A percentile compares a stretch with the other conserved stretches of the same genome.
Conservation (phyloP, 169 alveolate genomes). For the Cryptosporidium ubiquitum region DNA sequence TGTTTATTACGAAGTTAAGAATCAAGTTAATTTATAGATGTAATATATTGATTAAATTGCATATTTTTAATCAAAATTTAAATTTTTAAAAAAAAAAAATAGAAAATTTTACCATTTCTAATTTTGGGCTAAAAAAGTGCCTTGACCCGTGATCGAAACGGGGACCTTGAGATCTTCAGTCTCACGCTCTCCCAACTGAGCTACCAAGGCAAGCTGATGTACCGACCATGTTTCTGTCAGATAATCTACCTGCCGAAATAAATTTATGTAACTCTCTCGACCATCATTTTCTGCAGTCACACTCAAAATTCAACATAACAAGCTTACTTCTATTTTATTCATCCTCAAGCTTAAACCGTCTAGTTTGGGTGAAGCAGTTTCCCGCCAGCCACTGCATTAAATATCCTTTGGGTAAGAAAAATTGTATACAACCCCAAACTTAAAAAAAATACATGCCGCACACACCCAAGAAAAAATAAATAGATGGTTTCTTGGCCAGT, state of each 20-base stretch:
- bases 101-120: background rate
- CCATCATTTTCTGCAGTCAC: background rate
- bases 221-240: background rate
- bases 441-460: background rate
- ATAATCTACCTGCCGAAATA: background rate
- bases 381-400: background rate
- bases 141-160: conserved; percentile 98
- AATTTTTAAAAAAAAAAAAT: background rate
- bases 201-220: conserved; percentile 89
- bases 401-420: too few relatives aligned
- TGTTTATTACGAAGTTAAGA: background rate
- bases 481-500: too few relatives aligned
- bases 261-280: background rate
- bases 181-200: conserved; percentile 99
- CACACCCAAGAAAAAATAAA: background rate
- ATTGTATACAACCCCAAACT: too few relatives aligned
- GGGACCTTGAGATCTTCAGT: conserved; percentile 99
- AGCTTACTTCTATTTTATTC: background rate
- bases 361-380: background rate
- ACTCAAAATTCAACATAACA: background rate
- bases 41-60: too few relatives aligned
- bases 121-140: conserved; percentile 82
- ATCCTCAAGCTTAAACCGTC: background rate
- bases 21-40: background rate
- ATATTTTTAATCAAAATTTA: background rate